Evolutionary conservation across 1,139 yeast genomes (phyloP).

Genomic region (Citeromyces hawaiiensis): DNA sequence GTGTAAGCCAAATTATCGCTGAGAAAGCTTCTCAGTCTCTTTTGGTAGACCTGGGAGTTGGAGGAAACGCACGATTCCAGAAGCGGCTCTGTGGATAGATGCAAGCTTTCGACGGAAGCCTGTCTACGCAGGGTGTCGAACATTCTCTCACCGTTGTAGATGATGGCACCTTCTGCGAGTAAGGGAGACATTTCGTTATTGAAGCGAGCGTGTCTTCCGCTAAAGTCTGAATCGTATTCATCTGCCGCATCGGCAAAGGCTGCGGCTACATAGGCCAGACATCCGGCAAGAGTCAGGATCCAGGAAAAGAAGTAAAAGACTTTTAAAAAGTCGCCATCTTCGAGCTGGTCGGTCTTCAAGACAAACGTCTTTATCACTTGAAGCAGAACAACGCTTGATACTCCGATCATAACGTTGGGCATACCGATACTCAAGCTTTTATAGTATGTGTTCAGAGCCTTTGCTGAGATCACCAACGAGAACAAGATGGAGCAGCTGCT

Average conservation of each 20-base stretch:
- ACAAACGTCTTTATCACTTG: slow-evolving; percentile 10
- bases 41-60: slow-evolving; percentile 5
- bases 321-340: slow-evolving; percentile 7
- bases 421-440: slow-evolving; percentile 16
- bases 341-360: slow-evolving; percentile 5
- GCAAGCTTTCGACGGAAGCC: neutral
- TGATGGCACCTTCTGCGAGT: slow-evolving; percentile 15
- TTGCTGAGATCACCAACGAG: slow-evolving; percentile 17
- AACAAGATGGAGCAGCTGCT: slow-evolving; percentile 16
- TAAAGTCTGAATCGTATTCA: slow-evolving; percentile 10
- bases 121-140: neutral
- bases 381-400: slow-evolving; percentile 10
- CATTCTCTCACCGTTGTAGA: neutral
- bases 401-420: slow-evolving; percentile 18
- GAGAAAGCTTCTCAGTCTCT: slow-evolving; percentile 10
- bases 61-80: neutral
- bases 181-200: slow-evolving; percentile 17
- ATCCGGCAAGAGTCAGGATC: slow-evolving; percentile 5
- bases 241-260: slow-evolving; percentile 13
- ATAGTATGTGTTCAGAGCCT: slow-evolving; percentile 15
- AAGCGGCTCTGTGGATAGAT: neutral
- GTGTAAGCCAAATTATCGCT: slow-evolving; percentile 17
- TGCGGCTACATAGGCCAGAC: slow-evolving; percentile 13
- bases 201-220: slow-evolving; percentile 10
- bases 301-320: slow-evolving; percentile 4